These are phyloP conservation scores for Boletus bicolor DNA, from an alignment of 768 basidiomycete genomes.

Conservation along the genomic window DNA sequence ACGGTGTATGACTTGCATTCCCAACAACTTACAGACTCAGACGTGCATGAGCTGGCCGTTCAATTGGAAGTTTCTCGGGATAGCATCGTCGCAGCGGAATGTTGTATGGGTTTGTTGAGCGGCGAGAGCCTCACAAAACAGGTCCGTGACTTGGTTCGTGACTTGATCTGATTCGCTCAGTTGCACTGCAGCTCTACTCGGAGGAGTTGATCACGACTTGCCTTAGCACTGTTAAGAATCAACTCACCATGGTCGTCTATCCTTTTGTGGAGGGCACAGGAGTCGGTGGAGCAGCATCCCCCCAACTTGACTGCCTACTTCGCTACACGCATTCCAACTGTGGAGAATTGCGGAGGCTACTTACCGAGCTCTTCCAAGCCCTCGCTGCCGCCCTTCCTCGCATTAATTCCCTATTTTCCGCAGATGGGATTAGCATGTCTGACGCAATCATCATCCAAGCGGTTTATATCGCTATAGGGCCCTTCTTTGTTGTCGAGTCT, in stretches of 20 bases:
- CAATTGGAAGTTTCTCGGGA: conserved; percentile 63
- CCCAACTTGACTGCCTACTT: conserved; percentile 51
- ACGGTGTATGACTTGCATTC: conserved; percentile 7
- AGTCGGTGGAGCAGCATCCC: conserved; percentile 37
- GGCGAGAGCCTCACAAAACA: conserved; percentile 84
- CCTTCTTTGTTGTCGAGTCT: conserved; percentile 85
- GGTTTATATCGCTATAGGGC: conserved; percentile 90
- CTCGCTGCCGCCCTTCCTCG: conserved; percentile 69
- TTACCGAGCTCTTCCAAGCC: conserved; percentile 71
- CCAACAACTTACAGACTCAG: conserved; percentile 39
- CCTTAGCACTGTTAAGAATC: conserved; percentile 73
- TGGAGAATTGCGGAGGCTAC: conserved; percentile 41
- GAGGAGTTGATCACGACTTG: conserved; percentile 88
- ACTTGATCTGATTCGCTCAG: conserved; percentile 1
- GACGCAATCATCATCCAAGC: conserved; percentile 90
- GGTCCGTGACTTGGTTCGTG: conserved; percentile 41
- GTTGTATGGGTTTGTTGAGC: conserved; percentile 71
- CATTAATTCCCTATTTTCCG: conserved; percentile 69
- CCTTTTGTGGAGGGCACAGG: conserved; percentile 79
- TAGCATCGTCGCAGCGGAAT: conserved; percentile 80
- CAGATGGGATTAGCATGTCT: conserved; percentile 69
- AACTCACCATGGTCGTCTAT: conserved; percentile 75
- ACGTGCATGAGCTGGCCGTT: conserved; percentile 50
- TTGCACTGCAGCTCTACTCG: conserved; percentile 68
- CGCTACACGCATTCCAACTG: conserved; percentile 38